Base-by-base conservation (phyloP, 345 rosid genomes). In the Bruguiera sexangula region DNA sequence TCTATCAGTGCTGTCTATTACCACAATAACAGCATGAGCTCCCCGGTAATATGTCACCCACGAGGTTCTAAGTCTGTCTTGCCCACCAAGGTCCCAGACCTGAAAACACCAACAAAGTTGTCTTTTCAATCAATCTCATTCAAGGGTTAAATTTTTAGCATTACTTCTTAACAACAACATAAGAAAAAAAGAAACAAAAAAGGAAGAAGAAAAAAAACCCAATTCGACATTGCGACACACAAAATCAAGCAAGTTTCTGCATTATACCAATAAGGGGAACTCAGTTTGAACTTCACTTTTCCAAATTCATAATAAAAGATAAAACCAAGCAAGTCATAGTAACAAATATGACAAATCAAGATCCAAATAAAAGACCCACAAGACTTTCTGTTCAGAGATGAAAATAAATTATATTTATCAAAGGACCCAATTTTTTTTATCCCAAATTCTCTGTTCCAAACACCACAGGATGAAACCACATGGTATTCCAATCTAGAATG, bases 11-110 rank as follows among this genome's bases (percentile, higher is more conserved):
- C 96, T 93, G 80, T 91, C 97, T 63, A 95, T 88, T 60, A 95
- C 96, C 34, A 69, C 97, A 53, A 92, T 87, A 27, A 90, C 85
- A 26, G 96, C 94, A 79, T 95, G 92, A 21, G 98, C 92, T 77
- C 98, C 98, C 7, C 96, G 87, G 58, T 90, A 95, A 69, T 92
- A 92, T 48, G 98, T 95, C 36, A 92, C 94, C 99, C 99, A 95
- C 1, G 99, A 95, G 57, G 94, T 86, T 70, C 99, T 81, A 22
- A 95, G 85, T 68, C 98, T 82, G 19, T 92, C 98, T 85, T 96
- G 99, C 53, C 99, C 99, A 1, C 99, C 98, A 43, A 95, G 90
- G 78, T 95, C 98, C 98, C 97, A 95, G 3, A 87, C 98, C 97
- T 92, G 82, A 24, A 60, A 27, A 50, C 6, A 48, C 30, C 27